phyloP scores from a whole-genome alignment of 257 asterid species.

The Nemophila menziesii region DNA sequence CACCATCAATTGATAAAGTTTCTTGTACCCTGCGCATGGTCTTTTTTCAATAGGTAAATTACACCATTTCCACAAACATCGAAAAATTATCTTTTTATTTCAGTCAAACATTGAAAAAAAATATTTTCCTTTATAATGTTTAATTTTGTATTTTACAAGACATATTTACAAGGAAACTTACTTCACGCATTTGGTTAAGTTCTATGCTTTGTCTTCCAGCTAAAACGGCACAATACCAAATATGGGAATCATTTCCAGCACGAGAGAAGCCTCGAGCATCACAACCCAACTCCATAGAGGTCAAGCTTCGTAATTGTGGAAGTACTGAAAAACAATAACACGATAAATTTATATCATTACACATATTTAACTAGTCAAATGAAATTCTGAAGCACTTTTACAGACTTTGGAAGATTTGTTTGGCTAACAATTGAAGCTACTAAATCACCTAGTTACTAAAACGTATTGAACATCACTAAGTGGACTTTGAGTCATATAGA shows the following conservation, averaged over 20 bases:
- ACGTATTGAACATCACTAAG: too few species aligned
- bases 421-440: too few species aligned
- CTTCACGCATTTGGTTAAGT: slow-evolving; percentile 87
- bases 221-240: slow-evolving; percentile 91
- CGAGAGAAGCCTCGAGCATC: slow-evolving; percentile 80
- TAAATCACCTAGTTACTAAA: too few species aligned
- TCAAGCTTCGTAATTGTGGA: slow-evolving; percentile 81
- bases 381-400: too few species aligned
- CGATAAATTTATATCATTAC: too few species aligned
- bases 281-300: slow-evolving; percentile 82
- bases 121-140: too few species aligned
- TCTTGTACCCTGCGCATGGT: slow-evolving; percentile 86
- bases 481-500: too few species aligned
- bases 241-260: slow-evolving; percentile 60
- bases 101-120: too few species aligned
- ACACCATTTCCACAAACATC: slow-evolving; percentile 18
- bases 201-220: slow-evolving; percentile 88
- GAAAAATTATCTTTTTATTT: slow-evolving; percentile 9
- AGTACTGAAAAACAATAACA: slow-evolving; percentile 55
- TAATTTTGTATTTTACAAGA: too few species aligned
- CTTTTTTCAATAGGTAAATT: slow-evolving; percentile 41
- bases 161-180: slow-evolving; percentile 26
- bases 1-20: slow-evolving; percentile 34
- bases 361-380: not conserved
- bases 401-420: too few species aligned